Percentiles rank a stretch among this genome's conserved stretches.
These are phyloP conservation scores for Cryptococcus maquisensis DNA, from an alignment of 1,284 basidiomycete species.

Conservation along the genomic window DNA sequence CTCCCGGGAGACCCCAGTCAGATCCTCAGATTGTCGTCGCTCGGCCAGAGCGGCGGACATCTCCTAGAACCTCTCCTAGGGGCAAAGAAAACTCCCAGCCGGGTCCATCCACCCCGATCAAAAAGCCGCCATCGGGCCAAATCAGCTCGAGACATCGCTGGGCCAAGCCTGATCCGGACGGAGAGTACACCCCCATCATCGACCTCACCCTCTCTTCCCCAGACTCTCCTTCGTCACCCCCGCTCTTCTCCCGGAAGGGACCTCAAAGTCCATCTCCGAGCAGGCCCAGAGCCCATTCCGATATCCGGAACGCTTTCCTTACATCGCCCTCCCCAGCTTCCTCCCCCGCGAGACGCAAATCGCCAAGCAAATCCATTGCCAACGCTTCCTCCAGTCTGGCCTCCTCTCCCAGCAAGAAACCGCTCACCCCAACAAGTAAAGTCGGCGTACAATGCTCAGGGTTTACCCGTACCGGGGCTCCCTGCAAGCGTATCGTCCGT, in stretches of 20 bases:
- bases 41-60: background rate
- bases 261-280: constrained; percentile 21
- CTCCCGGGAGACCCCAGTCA: constrained; percentile 8
- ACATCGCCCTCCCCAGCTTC: background rate
- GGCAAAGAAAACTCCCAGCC: background rate
- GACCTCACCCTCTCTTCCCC: constrained; percentile 15
- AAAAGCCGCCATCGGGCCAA: background rate
- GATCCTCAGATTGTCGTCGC: constrained; percentile 1
- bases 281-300: background rate
- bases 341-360: background rate
- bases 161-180: background rate
- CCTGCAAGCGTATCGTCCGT: constrained; percentile 44
- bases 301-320: background rate
- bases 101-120: background rate
- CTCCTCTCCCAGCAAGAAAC: background rate
- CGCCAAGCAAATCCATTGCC: background rate
- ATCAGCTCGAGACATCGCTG: background rate
- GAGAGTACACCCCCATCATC: constrained; percentile 9
- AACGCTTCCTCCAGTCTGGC: background rate
- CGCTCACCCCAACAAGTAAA: background rate
- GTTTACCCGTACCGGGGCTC: constrained; percentile 41
- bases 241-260: background rate
- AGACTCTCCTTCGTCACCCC: constrained; percentile 2
- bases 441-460: constrained; percentile 39
- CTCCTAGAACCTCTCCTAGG: background rate